phyloP scores from a whole-genome alignment of 1,284 basidiomycete species.

The Moesziomyces parantarcticus region DNA sequence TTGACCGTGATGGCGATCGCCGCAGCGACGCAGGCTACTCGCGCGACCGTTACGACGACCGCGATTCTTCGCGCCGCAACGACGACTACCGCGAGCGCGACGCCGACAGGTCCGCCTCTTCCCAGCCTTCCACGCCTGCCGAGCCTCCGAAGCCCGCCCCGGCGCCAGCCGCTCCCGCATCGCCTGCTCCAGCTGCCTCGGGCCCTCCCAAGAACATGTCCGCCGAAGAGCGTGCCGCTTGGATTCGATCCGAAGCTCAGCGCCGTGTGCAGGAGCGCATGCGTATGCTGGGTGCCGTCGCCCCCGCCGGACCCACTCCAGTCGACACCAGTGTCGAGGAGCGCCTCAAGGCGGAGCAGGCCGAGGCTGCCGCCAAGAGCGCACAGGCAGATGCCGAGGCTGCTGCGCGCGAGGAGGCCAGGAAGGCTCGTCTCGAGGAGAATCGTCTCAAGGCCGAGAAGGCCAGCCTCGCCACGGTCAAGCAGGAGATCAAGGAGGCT shows the following conservation, averaged over 20 bases:
- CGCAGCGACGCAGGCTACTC: conserved; percentile 38
- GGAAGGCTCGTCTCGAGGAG: conserved; percentile 63
- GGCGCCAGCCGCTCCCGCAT: conserved; percentile 69
- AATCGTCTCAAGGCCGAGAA: conserved; percentile 54
- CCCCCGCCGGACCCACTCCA: conserved; percentile 64
- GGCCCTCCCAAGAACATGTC: conserved; percentile 81
- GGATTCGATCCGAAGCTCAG: conserved; percentile 83
- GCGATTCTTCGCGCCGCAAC: conserved; percentile 29
- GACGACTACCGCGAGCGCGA: conserved; percentile 65
- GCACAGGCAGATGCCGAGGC: conserved; percentile 66
- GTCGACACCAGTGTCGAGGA: conserved; percentile 63
- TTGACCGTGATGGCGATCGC: conserved; percentile 61
- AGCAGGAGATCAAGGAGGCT: conserved; percentile 51
- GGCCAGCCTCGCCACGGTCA: conserved; percentile 49
- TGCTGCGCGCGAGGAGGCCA: conserved; percentile 62
- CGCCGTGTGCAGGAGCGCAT: conserved; percentile 86
- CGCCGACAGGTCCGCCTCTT: conserved; percentile 66
- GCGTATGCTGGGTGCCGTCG: conserved; percentile 81
- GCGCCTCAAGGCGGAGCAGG: conserved; percentile 59
- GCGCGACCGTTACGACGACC: conserved; percentile 69
- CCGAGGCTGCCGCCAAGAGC: conserved; percentile 60
- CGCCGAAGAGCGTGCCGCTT: conserved; percentile 83
- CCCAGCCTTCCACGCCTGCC: conserved; percentile 67
- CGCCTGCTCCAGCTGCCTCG: conserved; percentile 70
- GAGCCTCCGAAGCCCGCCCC: conserved; percentile 61